Conservation (phyloP, 495 filamentous ascomycete species). For the Rusavskia elegans region DNA sequence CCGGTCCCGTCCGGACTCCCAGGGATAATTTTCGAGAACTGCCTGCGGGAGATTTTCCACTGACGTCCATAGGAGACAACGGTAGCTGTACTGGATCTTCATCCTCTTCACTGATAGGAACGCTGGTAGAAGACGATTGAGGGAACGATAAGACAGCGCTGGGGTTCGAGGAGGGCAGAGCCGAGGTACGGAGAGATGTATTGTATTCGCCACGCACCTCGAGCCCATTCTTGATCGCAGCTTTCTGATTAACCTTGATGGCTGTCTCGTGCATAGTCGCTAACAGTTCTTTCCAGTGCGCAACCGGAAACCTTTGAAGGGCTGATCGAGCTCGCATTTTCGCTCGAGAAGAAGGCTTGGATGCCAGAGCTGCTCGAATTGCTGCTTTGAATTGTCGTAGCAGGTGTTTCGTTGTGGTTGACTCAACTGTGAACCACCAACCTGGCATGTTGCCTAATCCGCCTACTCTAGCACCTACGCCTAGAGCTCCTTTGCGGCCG, state of each 20-base stretch:
- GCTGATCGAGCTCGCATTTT: conserved; percentile 64
- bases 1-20: not conserved
- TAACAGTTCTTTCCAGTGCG: conserved; percentile 48
- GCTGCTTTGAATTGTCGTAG: conserved; percentile 57
- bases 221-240: conserved; percentile 5
- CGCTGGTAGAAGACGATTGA: not conserved
- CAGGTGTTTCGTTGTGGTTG: conserved; percentile 51
- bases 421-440: conserved; percentile 56
- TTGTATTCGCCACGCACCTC: not conserved
- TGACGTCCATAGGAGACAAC: not conserved
- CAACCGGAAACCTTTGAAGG: conserved; percentile 61
- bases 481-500: conserved; percentile 60
- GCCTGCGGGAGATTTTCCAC: not conserved
- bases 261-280: conserved; percentile 44
- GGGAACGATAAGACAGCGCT: not conserved
- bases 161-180: not conserved
- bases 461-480: conserved; percentile 50
- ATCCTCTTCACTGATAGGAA: not conserved
- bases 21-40: not conserved
- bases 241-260: conserved; percentile 17
- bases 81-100: not conserved
- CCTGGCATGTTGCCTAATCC: conserved; percentile 72
- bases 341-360: conserved; percentile 38
- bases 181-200: not conserved
- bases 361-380: conserved; percentile 49